These are phyloP conservation scores for Schizosaccharomyces cryophilus DNA, from an alignment of 805 yeast species.

Conservation along the genomic window DNA sequence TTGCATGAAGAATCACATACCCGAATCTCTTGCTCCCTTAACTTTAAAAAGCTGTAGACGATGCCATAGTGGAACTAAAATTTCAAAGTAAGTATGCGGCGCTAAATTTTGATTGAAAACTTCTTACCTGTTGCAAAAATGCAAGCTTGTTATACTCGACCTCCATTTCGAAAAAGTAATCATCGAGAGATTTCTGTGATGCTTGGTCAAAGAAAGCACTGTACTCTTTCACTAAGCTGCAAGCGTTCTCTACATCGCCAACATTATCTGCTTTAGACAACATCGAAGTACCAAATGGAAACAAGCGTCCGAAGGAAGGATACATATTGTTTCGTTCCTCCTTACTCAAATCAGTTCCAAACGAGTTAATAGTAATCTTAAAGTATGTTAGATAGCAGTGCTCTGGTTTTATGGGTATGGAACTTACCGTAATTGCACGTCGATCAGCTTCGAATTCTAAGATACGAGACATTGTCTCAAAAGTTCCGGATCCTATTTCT, in stretches of 20 bases:
- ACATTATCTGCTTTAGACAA: slow-evolving; percentile 61
- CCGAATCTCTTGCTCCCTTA: slow-evolving; percentile 88
- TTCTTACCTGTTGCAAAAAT: slow-evolving; percentile 41
- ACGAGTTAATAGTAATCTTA: slow-evolving; percentile 56
- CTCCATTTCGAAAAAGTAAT: slow-evolving; percentile 76
- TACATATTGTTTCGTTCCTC: slow-evolving; percentile 48
- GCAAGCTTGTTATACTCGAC: slow-evolving; percentile 83
- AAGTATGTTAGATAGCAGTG: too few species aligned
- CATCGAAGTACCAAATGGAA: slow-evolving; percentile 40
- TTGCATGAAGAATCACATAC: not conserved
- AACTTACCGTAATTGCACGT: slow-evolving; percentile 44
- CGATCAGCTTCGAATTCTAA: slow-evolving; percentile 86
- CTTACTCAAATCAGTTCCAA: slow-evolving; percentile 53
- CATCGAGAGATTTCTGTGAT: slow-evolving; percentile 47
- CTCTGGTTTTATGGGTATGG: too few species aligned
- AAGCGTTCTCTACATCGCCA: slow-evolving; percentile 42
- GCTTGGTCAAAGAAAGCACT: slow-evolving; percentile 22
- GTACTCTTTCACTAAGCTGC: slow-evolving; percentile 11
- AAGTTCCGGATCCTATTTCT: slow-evolving; percentile 49
- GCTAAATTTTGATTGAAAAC: not conserved
- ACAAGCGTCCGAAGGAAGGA: slow-evolving; percentile 63
- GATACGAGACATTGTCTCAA: slow-evolving; percentile 53
- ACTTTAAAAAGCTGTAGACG: slow-evolving; percentile 89
- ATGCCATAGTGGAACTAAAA: slow-evolving; percentile 65
- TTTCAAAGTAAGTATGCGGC: not conserved